These are phyloP conservation scores for Cytospora piceicola DNA, from an alignment of 2,329 filamentous ascomycete species.

Conservation along the genomic window DNA sequence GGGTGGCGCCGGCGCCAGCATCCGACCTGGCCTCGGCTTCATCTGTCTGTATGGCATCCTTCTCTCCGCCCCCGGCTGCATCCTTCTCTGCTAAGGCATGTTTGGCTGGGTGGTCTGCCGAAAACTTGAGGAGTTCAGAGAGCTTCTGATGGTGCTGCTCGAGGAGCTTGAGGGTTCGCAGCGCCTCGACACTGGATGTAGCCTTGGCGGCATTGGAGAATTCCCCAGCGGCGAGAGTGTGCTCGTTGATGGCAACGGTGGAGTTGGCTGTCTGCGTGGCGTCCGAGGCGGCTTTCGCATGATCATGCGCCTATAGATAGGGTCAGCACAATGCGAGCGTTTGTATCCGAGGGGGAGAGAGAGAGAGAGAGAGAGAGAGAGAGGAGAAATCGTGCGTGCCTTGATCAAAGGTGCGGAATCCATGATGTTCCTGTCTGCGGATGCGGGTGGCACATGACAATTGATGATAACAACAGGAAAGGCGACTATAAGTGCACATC, in stretches of 20 bases:
- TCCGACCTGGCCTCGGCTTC: conserved; percentile 29
- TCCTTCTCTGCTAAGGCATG: conserved; percentile 42
- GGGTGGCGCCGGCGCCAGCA: conserved; percentile 33
- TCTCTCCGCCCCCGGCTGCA: conserved; percentile 43
- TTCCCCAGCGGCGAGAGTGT: conserved; percentile 84
- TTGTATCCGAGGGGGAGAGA: conserved; percentile 20
- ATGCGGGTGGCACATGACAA: conserved; percentile 21
- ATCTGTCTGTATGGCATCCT: conserved; percentile 35
- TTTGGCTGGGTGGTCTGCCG: conserved; percentile 56
- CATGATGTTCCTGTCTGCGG: conserved; percentile 50
- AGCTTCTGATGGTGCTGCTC: conserved; percentile 87
- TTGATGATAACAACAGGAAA: background rate
- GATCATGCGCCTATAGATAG: conserved; percentile 73
- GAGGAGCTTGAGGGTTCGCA: conserved; percentile 81
- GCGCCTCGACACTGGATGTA: conserved; percentile 71
- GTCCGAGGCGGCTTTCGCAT: conserved; percentile 80
- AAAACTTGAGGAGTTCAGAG: conserved; percentile 77
- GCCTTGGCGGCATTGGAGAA: conserved; percentile 81
- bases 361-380: background rate
- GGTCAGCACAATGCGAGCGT: conserved; percentile 33
- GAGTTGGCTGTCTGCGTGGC: conserved; percentile 76
- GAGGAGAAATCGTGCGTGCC: conserved; percentile 54
- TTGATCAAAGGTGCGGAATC: conserved; percentile 70
- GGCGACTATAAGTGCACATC: background rate
- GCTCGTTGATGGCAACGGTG: conserved; percentile 82